phyloP scores from a whole-genome alignment of 2,329 filamentous ascomycete genomes.

The Fusarium fracticaudum region DNA sequence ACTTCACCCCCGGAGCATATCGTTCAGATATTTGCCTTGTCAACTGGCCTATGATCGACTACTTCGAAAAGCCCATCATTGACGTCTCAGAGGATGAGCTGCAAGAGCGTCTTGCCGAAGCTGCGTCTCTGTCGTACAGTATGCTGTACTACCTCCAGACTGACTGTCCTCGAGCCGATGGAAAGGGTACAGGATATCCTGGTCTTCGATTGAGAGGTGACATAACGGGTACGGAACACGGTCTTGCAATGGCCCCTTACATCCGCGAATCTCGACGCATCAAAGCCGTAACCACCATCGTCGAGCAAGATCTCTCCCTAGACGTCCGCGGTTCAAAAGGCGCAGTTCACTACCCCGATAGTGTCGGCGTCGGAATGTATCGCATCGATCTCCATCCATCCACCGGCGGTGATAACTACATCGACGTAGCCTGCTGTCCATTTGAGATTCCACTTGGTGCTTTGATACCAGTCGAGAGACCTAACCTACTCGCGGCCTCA shows the following conservation, averaged over 20 bases:
- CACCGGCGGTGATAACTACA: conserved; percentile 44
- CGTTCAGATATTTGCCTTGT: conserved; percentile 42
- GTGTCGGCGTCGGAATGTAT: conserved; percentile 44
- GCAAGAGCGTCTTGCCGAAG: conserved; percentile 21
- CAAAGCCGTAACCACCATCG: conserved; percentile 37
- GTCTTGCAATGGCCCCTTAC: conserved; percentile 44
- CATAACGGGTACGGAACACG: conserved; percentile 42
- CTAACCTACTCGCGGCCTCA: conserved; percentile 39
- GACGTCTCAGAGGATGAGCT: conserved; percentile 35
- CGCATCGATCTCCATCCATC: conserved; percentile 44
- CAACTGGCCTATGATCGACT: conserved; percentile 46
- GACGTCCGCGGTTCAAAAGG: conserved; percentile 30
- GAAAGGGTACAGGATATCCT: conserved; percentile 36
- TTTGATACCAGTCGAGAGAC: conserved; percentile 27
- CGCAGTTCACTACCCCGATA: conserved; percentile 39
- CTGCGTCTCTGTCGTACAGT: conserved; percentile 40
- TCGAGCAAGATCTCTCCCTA: conserved; percentile 42
- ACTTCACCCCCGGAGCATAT: conserved; percentile 37
- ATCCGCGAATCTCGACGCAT: conserved; percentile 42
- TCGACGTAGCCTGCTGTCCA: conserved; percentile 44
- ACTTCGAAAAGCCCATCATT: conserved; percentile 44
- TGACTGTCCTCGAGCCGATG: conserved; percentile 40
- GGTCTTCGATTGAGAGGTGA: conserved; percentile 41
- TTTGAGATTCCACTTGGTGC: conserved; percentile 43
- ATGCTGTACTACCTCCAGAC: conserved; percentile 44